These are phyloP conservation scores for Curvularia verruculosa DNA, from an alignment of 2,329 filamentous ascomycete species.

Conservation along the genomic window DNA sequence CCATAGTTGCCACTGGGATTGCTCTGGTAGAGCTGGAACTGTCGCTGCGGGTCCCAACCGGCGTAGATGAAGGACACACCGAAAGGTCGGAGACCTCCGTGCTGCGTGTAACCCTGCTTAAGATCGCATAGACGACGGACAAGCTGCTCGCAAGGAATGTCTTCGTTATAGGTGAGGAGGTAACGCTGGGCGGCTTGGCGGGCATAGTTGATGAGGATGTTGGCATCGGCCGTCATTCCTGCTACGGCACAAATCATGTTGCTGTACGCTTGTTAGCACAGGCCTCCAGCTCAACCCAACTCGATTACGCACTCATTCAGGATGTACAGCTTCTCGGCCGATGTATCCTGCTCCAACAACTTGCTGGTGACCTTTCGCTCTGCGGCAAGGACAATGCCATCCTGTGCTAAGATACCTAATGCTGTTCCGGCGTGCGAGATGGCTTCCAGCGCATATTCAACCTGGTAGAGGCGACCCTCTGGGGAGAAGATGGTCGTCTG, in stretches of 20 bases:
- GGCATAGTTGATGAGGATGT: slow-evolving; percentile 99
- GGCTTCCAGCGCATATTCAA: slow-evolving; percentile 98
- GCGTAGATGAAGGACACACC: slow-evolving; percentile 99
- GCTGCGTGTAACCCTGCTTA: slow-evolving; percentile 99
- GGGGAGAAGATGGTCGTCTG: slow-evolving; percentile 99
- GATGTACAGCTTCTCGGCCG: slow-evolving; percentile 99
- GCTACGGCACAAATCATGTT: slow-evolving; percentile 99
- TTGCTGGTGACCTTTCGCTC: slow-evolving; percentile 99
- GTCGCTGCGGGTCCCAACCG: slow-evolving; percentile 91
- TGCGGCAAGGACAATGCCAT: slow-evolving; percentile 96
- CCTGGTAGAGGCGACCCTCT: slow-evolving; percentile 97
- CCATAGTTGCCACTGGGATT: slow-evolving; percentile 99
- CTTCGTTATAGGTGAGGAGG: slow-evolving; percentile 99
- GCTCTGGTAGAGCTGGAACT: slow-evolving; percentile 99
- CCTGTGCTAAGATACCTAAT: slow-evolving; percentile 93
- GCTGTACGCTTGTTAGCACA: slow-evolving; percentile 56
- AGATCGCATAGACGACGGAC: slow-evolving; percentile 95
- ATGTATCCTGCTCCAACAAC: slow-evolving; percentile 98
- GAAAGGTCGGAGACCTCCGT: slow-evolving; percentile 96
- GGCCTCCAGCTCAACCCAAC: rapidly evolving
- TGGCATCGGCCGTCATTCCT: slow-evolving; percentile 98
- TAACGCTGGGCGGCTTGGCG: slow-evolving; percentile 96
- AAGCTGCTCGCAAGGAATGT: slow-evolving; percentile 98
- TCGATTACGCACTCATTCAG: slow-evolving; percentile 82
- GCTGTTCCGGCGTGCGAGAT: slow-evolving; percentile 98